Conservation (phyloP, 768 basidiomycete genomes). For the Jaapia argillacea region DNA sequence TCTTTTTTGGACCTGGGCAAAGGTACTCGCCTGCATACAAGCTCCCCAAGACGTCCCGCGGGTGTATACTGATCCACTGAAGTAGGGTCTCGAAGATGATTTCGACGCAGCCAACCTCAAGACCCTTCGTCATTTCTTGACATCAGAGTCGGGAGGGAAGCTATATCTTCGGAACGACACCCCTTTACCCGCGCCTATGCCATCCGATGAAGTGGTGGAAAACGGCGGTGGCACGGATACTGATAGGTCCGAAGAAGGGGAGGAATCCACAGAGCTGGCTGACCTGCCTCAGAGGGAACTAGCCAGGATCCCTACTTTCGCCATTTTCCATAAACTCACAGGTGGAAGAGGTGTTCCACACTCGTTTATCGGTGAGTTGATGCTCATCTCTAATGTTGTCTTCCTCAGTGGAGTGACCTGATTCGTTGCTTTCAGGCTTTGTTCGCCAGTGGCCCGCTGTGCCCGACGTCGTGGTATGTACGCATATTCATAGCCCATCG, state of each 20-base stretch:
- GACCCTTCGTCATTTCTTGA: slow-evolving; percentile 46
- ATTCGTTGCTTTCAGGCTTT: slow-evolving; percentile 27
- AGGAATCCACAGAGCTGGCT: too few species aligned
- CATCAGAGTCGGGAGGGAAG: too few species aligned
- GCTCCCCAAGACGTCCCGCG: neutral
- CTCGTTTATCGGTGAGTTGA: slow-evolving; percentile 37
- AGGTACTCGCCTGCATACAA: slow-evolving; percentile 18
- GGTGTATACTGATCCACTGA: neutral
- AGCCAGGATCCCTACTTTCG: slow-evolving; percentile 38
- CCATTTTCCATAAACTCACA: slow-evolving; percentile 48
- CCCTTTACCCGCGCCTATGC: too few species aligned
- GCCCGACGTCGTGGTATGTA: slow-evolving; percentile 51
- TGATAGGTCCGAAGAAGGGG: too few species aligned
- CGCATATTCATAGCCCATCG: neutral
- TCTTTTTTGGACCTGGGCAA: slow-evolving; percentile 61
- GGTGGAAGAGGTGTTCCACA: slow-evolving; percentile 51
- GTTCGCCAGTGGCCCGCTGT: slow-evolving; percentile 59
- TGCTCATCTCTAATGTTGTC: slow-evolving; percentile 1
- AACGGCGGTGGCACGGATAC: too few species aligned
- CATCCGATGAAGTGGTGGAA: too few species aligned
- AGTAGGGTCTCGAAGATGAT: slow-evolving; percentile 40
- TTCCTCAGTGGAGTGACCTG: neutral
- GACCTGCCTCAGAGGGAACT: too few species aligned
- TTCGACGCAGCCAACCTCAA: slow-evolving; percentile 49
- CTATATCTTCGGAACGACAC: too few species aligned